Base-by-base conservation (phyloP, 176 grass and related monocot species). In the Oryza nivara region DNA sequence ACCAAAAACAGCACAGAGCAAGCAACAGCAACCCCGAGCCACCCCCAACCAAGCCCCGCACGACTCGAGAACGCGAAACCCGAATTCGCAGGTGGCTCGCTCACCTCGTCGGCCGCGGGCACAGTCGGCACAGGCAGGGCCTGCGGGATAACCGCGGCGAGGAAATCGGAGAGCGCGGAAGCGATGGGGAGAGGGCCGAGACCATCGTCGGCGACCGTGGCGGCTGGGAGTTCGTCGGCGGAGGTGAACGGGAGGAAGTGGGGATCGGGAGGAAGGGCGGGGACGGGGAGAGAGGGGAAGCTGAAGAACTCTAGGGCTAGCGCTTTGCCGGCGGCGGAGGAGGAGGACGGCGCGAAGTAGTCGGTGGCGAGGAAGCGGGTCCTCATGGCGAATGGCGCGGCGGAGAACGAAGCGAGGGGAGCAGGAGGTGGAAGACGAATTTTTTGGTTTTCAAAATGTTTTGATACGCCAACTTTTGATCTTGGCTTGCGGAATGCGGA, bases 331-430 rank as follows among this genome's bases (percentile, higher is more conserved):
- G 38, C 87, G 84, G 77, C 35, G 67, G 81, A 48, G 70, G 85
- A 23, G 11, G 78, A 7, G 41, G 46, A 48, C 56, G 74, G 74
- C 58, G 80, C 63, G 89, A 95, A 95, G 87, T 92, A 87, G 79
- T 98, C 86, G 47, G 89, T 36, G 80, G 87, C 68, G 72, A 98
- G 96, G 86, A 93, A 98, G 72, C 96, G 91, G 70, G 83, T 79
- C 80, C 96, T 80, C 96, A 98, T 96, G 79, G 30, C 67, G 73
- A 69, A 14, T 83, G 38, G 80, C 35, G 75, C 23, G 65, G 79
- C 17, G 80, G 78, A 46, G 68, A 52, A 77, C 35, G 73, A 13
- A 63, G 30, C 20, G 73, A 23, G 63, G 32, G 43, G 28, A 38
- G 49, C 7, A 49, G 61, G 28, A 45, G 61, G 26, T 36, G 64